phyloP scores from a whole-genome alignment of 1,139 yeast genomes.

The Scheffersomyces parashehatae region DNA sequence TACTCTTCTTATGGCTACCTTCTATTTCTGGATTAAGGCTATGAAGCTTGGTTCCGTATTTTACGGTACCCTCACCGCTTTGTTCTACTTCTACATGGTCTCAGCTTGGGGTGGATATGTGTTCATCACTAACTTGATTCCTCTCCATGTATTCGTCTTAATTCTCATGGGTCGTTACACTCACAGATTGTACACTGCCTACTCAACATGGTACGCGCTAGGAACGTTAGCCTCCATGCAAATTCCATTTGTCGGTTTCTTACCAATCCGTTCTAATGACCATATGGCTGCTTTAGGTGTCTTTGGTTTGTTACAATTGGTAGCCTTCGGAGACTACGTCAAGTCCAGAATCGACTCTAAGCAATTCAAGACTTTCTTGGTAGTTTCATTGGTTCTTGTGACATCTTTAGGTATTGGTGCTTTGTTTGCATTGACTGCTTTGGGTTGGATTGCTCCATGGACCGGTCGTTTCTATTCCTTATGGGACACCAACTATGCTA shows the following conservation, averaged over 20 bases:
- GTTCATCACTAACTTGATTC: slow-evolving; percentile 95
- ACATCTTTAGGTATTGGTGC: slow-evolving; percentile 66
- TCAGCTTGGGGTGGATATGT: slow-evolving; percentile 99
- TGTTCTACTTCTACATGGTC: slow-evolving; percentile 96
- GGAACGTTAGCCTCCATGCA: slow-evolving; percentile 99
- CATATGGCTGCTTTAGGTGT: slow-evolving; percentile 99
- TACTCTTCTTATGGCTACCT: slow-evolving; percentile 91
- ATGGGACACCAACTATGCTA: slow-evolving; percentile 98
- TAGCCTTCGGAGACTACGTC: slow-evolving; percentile 82
- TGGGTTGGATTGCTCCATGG: slow-evolving; percentile 98
- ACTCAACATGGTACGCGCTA: slow-evolving; percentile 94
- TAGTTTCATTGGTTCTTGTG: slow-evolving; percentile 58
- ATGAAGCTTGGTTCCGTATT: slow-evolving; percentile 87
- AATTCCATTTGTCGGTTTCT: slow-evolving; percentile 96
- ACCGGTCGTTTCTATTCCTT: slow-evolving; percentile 97
- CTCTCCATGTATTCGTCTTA: slow-evolving; percentile 89
- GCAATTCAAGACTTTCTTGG: slow-evolving; percentile 74
- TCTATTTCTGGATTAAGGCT: slow-evolving; percentile 94
- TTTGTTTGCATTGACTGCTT: slow-evolving; percentile 75
- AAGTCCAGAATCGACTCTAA: slow-evolving; percentile 70
- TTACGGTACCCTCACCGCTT: slow-evolving; percentile 81
- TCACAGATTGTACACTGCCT: slow-evolving; percentile 81
- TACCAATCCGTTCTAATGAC: slow-evolving; percentile 95
- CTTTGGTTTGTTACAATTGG: slow-evolving; percentile 90
- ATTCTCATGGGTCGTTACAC: slow-evolving; percentile 93